Evolutionary conservation across 2,329 filamentous ascomycete species (phyloP).

Genomic region (Aspergillus tubingensis): DNA sequence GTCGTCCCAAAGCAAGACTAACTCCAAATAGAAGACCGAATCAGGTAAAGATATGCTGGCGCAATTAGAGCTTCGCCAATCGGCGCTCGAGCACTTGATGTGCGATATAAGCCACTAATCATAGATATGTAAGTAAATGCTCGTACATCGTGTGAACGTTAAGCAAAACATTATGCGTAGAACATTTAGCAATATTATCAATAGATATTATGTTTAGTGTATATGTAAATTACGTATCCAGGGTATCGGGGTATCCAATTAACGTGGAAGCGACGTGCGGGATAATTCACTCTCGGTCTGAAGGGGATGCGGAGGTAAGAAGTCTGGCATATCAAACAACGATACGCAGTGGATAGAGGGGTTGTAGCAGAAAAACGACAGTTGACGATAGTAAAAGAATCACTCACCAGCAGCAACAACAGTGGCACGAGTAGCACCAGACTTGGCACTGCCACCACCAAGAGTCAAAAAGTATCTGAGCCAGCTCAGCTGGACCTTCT

Average conservation of each 20-base stretch:
- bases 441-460: conserved; percentile 42
- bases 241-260: neutral
- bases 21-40: neutral
- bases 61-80: neutral
- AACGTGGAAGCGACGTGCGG: neutral
- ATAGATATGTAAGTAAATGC: neutral
- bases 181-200: neutral
- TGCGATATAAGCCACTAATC: neutral
- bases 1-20: too few species aligned
- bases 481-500: conserved; percentile 42
- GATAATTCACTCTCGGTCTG: neutral
- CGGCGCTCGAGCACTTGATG: neutral
- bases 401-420: conserved; percentile 45
- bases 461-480: conserved; percentile 43
- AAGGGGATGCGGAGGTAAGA: neutral
- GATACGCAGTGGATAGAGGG: too few species aligned
- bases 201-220: neutral
- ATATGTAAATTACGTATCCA: neutral
- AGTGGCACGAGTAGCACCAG: conserved; percentile 38
- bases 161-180: neutral
- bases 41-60: neutral
- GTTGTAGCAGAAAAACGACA: too few species aligned
- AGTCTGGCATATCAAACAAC: neutral
- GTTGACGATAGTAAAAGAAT: conserved; percentile 1
- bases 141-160: neutral